Percentiles rank a stretch among this genome's conserved stretches.
Conservation (phyloP, 1,139 yeast genomes). For the Starmera stellimalicola region DNA sequence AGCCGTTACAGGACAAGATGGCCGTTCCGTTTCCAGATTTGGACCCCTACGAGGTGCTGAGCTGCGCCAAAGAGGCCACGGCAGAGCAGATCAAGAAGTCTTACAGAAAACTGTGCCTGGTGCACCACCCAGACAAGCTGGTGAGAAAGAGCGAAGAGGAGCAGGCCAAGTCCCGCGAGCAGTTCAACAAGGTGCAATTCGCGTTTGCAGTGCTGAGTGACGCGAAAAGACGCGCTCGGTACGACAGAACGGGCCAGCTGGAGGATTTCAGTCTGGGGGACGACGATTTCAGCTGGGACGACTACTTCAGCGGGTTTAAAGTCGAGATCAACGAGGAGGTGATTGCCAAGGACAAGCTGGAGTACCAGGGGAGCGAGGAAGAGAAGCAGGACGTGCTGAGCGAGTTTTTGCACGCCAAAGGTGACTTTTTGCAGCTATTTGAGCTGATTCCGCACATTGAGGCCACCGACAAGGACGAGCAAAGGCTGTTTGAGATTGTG, state of each 20-base stretch:
- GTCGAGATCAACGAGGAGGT: constrained; percentile 62
- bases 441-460: constrained; percentile 75
- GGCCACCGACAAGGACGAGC: constrained; percentile 49
- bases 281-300: constrained; percentile 47
- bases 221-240: constrained; percentile 41
- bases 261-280: constrained; percentile 40
- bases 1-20: too few relatives aligned
- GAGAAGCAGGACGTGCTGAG: constrained; percentile 57
- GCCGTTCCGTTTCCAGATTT: constrained; percentile 40
- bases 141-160: constrained; percentile 30
- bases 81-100: constrained; percentile 57
- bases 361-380: constrained; percentile 59
- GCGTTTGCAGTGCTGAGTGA: constrained; percentile 68
- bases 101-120: constrained; percentile 61
- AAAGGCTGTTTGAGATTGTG: constrained; percentile 46
- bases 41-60: constrained; percentile 59
- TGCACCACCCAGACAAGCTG: constrained; percentile 73
- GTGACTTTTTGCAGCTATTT: constrained; percentile 60
- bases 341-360: constrained; percentile 59
- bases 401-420: constrained; percentile 51
- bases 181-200: constrained; percentile 64
- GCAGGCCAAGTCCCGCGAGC: constrained; percentile 28
- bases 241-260: constrained; percentile 61
- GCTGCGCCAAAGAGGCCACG: constrained; percentile 29
- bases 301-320: constrained; percentile 46